A percentile compares a stretch with the other conserved stretches of the same genome.
phyloP scores from a whole-genome alignment of 2,329 filamentous ascomycete genomes.

The Penicillium vulpinum region DNA sequence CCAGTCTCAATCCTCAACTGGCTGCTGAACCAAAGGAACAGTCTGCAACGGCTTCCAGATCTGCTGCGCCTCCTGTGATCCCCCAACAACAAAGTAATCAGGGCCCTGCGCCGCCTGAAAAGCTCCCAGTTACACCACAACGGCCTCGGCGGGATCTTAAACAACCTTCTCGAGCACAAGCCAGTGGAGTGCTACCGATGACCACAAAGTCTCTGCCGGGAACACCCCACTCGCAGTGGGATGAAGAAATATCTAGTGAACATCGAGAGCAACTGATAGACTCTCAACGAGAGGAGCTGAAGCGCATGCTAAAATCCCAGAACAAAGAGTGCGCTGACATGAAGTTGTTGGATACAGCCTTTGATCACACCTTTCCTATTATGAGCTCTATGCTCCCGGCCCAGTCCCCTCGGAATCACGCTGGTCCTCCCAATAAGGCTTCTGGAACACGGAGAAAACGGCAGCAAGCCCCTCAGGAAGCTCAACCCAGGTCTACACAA shows the following conservation, averaged over 20 bases:
- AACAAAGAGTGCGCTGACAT: neutral
- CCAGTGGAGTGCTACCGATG: neutral
- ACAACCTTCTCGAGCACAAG: neutral
- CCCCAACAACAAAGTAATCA: neutral
- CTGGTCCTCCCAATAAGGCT: neutral
- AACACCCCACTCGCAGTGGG: neutral
- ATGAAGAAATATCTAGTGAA: neutral
- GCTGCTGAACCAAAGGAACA: neutral
- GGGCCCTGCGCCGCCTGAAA: no score
- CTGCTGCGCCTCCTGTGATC: neutral
- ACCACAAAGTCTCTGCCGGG: neutral
- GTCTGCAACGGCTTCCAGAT: neutral
- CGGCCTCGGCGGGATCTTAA: neutral
- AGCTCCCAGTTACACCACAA: neutral
- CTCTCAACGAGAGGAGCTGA: neutral
- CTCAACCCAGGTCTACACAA: neutral
- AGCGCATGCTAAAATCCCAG: neutral
- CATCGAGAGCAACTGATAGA: neutral
- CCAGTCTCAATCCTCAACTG: neutral
- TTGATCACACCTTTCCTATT: neutral
- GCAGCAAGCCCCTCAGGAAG: neutral
- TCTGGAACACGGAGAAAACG: neutral
- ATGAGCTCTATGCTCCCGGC: neutral
- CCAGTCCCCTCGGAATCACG: neutral
- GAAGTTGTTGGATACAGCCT: neutral